These are phyloP conservation scores for Rubus parviflorus DNA, from an alignment of 306 rosid species.

Conservation along the genomic window DNA sequence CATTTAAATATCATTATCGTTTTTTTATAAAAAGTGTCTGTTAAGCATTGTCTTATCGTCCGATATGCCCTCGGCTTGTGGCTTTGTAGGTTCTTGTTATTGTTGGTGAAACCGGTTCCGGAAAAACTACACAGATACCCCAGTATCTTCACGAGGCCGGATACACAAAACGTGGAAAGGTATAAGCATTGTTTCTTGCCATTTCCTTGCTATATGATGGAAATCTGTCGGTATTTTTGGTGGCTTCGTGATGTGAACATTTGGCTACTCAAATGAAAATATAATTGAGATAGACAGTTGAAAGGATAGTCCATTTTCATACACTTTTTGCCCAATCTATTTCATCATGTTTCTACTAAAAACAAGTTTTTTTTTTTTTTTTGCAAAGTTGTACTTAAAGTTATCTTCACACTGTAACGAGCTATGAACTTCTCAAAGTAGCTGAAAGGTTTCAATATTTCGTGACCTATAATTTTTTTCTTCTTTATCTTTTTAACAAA, in stretches of 20 bases:
- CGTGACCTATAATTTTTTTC: background rate
- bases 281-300: background rate
- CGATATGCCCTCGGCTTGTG: slow-evolving; percentile 10
- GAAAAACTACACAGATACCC: slow-evolving; percentile 95
- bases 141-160: slow-evolving; percentile 99
- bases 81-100: slow-evolving; percentile 79
- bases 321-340: background rate
- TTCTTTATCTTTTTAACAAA: background rate
- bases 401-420: background rate
- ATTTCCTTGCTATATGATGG: slow-evolving; percentile 11
- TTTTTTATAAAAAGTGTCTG: background rate
- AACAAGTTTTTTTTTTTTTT: background rate
- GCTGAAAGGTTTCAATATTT: background rate
- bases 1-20: background rate
- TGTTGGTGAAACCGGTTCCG: slow-evolving; percentile 99
- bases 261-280: background rate
- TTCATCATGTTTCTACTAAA: background rate
- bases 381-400: background rate
- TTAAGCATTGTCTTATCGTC: background rate
- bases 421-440: background rate
- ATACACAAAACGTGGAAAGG: slow-evolving; percentile 90
- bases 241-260: background rate
- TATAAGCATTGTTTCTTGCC: slow-evolving; percentile 24
- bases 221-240: slow-evolving; percentile 14
- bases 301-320: background rate